phyloP scores from a whole-genome alignment of 2,329 filamentous ascomycete species.

The Pleomassaria siparia region DNA sequence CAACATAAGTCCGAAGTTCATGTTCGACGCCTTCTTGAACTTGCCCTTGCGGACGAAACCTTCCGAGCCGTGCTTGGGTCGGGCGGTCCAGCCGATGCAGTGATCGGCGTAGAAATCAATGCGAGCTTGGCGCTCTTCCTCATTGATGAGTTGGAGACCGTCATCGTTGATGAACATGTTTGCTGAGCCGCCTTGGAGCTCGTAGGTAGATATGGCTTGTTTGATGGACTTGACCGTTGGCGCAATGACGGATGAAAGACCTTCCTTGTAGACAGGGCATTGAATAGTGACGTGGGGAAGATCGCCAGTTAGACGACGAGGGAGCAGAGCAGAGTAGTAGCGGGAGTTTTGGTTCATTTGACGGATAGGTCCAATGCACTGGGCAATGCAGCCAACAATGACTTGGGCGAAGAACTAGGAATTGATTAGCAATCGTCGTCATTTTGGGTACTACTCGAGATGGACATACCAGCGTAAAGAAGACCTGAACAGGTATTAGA shows the following conservation, averaged over 20 bases:
- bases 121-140: slow-evolving; percentile 45
- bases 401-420: slow-evolving; percentile 73
- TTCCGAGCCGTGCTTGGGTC: slow-evolving; percentile 42
- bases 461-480: slow-evolving; percentile 66
- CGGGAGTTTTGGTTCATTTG: slow-evolving; percentile 75
- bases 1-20: slow-evolving; percentile 68
- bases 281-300: slow-evolving; percentile 73
- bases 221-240: slow-evolving; percentile 77
- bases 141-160: slow-evolving; percentile 62
- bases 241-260: slow-evolving; percentile 69
- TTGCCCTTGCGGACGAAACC: slow-evolving; percentile 31
- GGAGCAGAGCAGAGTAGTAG: slow-evolving; percentile 72
- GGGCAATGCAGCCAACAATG: slow-evolving; percentile 72
- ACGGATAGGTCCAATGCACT: slow-evolving; percentile 73
- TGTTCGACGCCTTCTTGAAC: slow-evolving; percentile 60
- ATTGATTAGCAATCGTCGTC: background rate
- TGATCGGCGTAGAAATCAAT: slow-evolving; percentile 51
- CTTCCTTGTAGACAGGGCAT: slow-evolving; percentile 84
- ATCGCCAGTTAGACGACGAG: slow-evolving; percentile 60
- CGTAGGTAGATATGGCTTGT: slow-evolving; percentile 56
- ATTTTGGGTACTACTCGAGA: background rate
- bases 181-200: slow-evolving; percentile 60
- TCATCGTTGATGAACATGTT: slow-evolving; percentile 69
- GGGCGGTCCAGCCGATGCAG: slow-evolving; percentile 50
- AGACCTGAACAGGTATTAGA: slow-evolving; percentile 71